Percentiles rank a stretch among this genome's conserved stretches.
phyloP scores from a whole-genome alignment of 768 basidiomycete species.

The Amanita rimosa region DNA sequence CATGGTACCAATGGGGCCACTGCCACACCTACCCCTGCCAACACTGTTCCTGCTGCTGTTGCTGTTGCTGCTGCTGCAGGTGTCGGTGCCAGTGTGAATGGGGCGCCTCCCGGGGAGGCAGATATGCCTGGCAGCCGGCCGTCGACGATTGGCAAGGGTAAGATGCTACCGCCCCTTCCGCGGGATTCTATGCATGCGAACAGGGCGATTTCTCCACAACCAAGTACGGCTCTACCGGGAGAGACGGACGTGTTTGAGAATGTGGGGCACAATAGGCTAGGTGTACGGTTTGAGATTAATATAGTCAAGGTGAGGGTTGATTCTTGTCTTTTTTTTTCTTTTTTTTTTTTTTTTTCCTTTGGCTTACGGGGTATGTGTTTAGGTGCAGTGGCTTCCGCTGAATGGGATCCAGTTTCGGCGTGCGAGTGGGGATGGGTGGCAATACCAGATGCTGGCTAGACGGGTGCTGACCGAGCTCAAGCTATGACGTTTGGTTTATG shows the following conservation, averaged over 20 bases:
- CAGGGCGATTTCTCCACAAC: slow-evolving; percentile 16
- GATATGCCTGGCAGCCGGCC: slow-evolving; percentile 23
- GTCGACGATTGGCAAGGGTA: slow-evolving; percentile 39
- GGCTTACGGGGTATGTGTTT: background rate
- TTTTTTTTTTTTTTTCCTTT: background rate
- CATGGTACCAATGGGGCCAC: slow-evolving; percentile 15
- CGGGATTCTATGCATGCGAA: slow-evolving; percentile 35
- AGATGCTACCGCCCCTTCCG: slow-evolving; percentile 74
- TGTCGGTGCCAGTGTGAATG: background rate
- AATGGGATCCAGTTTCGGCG: slow-evolving; percentile 95
- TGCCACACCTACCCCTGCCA: too few species aligned
- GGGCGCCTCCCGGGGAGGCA: slow-evolving; percentile 12
- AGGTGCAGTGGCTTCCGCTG: slow-evolving; percentile 90
- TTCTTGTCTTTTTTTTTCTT: background rate
- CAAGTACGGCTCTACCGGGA: slow-evolving; percentile 48
- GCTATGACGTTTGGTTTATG: slow-evolving; percentile 32
- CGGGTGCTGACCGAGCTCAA: slow-evolving; percentile 83
- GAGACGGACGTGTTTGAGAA: slow-evolving; percentile 63
- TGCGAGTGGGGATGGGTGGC: slow-evolving; percentile 87
- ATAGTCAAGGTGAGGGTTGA: slow-evolving; percentile 75
- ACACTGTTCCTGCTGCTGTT: too few species aligned
- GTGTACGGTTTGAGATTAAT: slow-evolving; percentile 94
- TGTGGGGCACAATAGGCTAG: slow-evolving; percentile 65
- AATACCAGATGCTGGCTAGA: slow-evolving; percentile 92
- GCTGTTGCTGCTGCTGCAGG: too few species aligned